Evolutionary conservation across 345 rosid species (phyloP), one percentile per base, ranked within the genome.

Genomic region (Cardamine resedifolia): DNA sequence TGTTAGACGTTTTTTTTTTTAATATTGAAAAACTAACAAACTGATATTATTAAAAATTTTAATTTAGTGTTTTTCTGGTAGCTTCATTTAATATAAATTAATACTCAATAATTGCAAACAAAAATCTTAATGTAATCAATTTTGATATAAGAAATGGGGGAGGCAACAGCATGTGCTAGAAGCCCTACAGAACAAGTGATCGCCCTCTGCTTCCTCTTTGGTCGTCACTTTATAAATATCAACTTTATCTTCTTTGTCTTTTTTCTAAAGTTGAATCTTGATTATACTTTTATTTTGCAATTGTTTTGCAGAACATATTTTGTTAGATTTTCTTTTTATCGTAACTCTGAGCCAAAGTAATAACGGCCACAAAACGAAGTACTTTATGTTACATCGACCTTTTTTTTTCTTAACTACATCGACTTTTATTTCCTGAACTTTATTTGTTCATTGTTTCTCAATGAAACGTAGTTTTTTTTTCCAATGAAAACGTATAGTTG

Each of bases 131-230:
- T 24, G 6, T 24, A 16, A 59, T 36, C 5, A 70, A 19, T 2
- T 34, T 48, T 9, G 6, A 41, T 14, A 41, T 14, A 51, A 27
- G 53, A 52, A 41, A 19, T 47, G 23, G 43, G 41, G 53, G 78
- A 65, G 66, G 67, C 78, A 74, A 57, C n/a, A 18, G 39, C 78
- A 74, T 74, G 78, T 66, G 78, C 67, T 38, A 7, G 24, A 74
- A 66, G 34, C 67, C 78, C 78, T 74, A 74, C 78, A 58, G 33
- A 49, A 66, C 53, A 66, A 58, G 66, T 74, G 72, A 74, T 55
- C 24, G 44, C 51, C 31, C 51, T 36, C 51, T 21, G 34, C 64
- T 64, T 55, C 56, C 20, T 47, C 71, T 33, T 64, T 45, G 64
- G 58, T 45, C 65, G 16, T 56, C 66, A 47, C 71, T 65, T 74